Base-by-base conservation (phyloP, 2,329 filamentous ascomycete genomes). In the Hortaea werneckii region DNA sequence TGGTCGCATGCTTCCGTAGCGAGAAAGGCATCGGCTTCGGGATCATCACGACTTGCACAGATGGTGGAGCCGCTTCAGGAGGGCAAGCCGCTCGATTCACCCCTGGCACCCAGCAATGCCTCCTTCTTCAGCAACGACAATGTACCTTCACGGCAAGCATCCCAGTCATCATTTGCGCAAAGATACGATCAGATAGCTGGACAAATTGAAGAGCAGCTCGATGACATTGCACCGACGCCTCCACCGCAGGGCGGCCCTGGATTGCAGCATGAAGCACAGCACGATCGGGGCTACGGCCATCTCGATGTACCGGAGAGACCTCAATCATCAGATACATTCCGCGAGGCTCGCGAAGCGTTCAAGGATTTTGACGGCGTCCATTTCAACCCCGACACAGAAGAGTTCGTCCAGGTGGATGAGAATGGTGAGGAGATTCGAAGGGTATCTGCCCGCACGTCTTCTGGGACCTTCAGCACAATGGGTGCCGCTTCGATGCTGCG, bases 361-460 rank as follows among this genome's bases (percentile, higher is more conserved):
- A 76, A 79, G 37, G 85, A 89, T 61, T 92, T 92, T 59, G 86
- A 92, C 60, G 86, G 86, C 34, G 82, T 83, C 10, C 85, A 90
- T 59, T 87, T 80, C 61, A 75, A 78, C 28, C 76, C 81, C 4
- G 74, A 79, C 13, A 60, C 54, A 5, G 60, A 64, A 12, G 61
- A 64, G 43, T 59, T 55, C 44, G 54, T 64, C 10, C 52, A 58
- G 42, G 12, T 63, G 20, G 61, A 63, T 40, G 53, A 58, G 41
- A 45, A 59, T 30, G 60, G 61, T 29, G 59, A 65, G 40, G 61
- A 64, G 46, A 46, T 63, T 10, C 49, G 58, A 20, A 46, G 58
- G 4, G 51, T 63, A 6, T 59, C 60, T 34, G 59, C 59, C 13
- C 53, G 58, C 37, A 59, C 48, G 27, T 60, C 57, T 10, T 56